These are phyloP conservation scores for Triticum timopheevii DNA, from an alignment of 176 grass and related monocot species.

Conservation along the genomic window DNA sequence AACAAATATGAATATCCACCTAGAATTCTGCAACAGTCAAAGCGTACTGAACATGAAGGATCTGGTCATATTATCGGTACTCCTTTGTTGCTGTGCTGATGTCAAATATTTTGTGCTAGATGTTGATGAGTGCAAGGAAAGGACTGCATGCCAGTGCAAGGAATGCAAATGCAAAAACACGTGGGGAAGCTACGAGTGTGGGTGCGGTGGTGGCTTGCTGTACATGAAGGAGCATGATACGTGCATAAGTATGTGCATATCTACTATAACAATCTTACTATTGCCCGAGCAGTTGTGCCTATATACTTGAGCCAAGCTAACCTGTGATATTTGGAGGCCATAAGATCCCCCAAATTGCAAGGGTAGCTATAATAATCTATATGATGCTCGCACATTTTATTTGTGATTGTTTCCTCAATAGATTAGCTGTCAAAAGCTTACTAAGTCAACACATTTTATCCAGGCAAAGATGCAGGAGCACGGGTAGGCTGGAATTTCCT, in stretches of 20 bases:
- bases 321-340: background rate
- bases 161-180: constrained; percentile 90
- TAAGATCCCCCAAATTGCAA: background rate
- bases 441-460: background rate
- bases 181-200: constrained; percentile 89
- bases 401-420: background rate
- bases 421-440: background rate
- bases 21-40: background rate
- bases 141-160: constrained; percentile 73
- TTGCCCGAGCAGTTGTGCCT: background rate
- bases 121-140: constrained; percentile 92
- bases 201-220: constrained; percentile 66
- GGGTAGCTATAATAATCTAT: background rate
- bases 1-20: background rate
- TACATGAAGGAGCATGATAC: constrained; percentile 94
- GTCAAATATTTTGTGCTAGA: constrained; percentile 45
- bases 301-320: background rate
- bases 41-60: background rate
- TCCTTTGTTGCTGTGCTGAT: background rate
- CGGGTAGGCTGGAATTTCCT: constrained; percentile 83
- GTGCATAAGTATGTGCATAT: constrained; percentile 70
- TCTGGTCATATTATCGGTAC: background rate
- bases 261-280: background rate
- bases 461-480: constrained; percentile 61
- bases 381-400: background rate